Evolutionary conservation across 352 stramenopile genomes (phyloP).

Genomic region (Pythium volutum): DNA sequence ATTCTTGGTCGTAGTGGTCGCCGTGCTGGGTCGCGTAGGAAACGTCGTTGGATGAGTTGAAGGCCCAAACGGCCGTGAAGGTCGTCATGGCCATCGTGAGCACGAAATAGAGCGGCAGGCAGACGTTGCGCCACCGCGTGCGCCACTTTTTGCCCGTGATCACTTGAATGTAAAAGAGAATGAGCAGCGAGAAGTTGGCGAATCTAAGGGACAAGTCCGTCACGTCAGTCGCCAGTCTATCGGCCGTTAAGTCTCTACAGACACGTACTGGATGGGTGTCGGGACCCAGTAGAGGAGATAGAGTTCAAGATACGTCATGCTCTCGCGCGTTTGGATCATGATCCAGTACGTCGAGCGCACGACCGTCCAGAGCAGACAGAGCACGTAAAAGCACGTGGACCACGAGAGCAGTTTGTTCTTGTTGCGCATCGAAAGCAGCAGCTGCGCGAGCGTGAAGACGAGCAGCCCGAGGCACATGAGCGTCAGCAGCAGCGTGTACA

Average conservation of each 20-base stretch:
- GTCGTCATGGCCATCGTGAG: slow-evolving; percentile 80
- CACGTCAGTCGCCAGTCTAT: neutral
- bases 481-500: slow-evolving; percentile 78
- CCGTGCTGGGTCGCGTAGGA: slow-evolving; percentile 56
- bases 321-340: slow-evolving; percentile 68
- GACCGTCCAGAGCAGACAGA: slow-evolving; percentile 81
- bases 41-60: slow-evolving; percentile 84
- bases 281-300: slow-evolving; percentile 87
- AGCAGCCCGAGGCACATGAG: slow-evolving; percentile 73
- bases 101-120: slow-evolving; percentile 77
- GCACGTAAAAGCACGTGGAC: slow-evolving; percentile 77
- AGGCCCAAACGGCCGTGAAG: slow-evolving; percentile 84
- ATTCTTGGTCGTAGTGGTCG: slow-evolving; percentile 83
- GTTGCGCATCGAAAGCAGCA: slow-evolving; percentile 62
- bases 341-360: slow-evolving; percentile 84
- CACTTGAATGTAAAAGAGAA: slow-evolving; percentile 89
- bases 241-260: too few species aligned
- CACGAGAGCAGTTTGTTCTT: slow-evolving; percentile 85
- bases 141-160: slow-evolving; percentile 75
- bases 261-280: slow-evolving; percentile 68
- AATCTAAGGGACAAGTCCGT: slow-evolving; percentile 30
- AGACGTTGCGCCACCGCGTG: slow-evolving; percentile 72
- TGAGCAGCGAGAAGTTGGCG: slow-evolving; percentile 85
- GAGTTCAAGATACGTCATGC: slow-evolving; percentile 77
- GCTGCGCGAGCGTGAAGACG: slow-evolving; percentile 66